Conservation (phyloP, 78 protist species). For the Cavenderia fasciculata region DNA sequence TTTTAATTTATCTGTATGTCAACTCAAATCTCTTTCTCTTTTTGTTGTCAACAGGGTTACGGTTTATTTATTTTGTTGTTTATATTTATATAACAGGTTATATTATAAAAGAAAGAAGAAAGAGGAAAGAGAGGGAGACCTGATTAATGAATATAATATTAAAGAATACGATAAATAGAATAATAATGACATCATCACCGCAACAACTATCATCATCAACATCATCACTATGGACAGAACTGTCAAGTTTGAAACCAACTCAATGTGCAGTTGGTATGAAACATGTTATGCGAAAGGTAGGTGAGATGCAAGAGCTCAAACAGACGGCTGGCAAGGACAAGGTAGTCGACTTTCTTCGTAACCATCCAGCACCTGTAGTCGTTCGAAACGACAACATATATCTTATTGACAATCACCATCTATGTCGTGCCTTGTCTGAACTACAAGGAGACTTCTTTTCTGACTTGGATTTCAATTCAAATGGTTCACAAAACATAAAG, state of each 20-base stretch:
- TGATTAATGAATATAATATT: too few species aligned
- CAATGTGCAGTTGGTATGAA: slow-evolving; percentile 78
- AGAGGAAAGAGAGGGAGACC: too few species aligned
- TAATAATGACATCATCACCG: too few species aligned
- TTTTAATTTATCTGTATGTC: too few species aligned
- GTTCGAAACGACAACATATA: slow-evolving; percentile 18
- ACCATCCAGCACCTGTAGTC: slow-evolving; percentile 68
- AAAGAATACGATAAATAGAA: too few species aligned
- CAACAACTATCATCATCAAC: too few species aligned
- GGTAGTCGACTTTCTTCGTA: slow-evolving; percentile 21
- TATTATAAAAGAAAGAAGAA: too few species aligned
- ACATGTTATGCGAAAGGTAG: slow-evolving; percentile 51
- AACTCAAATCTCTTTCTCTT: too few species aligned
- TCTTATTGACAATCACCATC: slow-evolving; percentile 72
- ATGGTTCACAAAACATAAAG: neutral
- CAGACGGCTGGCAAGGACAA: slow-evolving; percentile 1
- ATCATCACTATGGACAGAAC: too few species aligned
- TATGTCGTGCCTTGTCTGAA: slow-evolving; percentile 64
- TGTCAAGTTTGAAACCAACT: slow-evolving; percentile 58
- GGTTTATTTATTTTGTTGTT: too few species aligned
- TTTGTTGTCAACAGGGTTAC: too few species aligned
- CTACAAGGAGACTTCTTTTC: slow-evolving; percentile 45
- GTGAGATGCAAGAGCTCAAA: slow-evolving; percentile 28
- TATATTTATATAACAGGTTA: too few species aligned
- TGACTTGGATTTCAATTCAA: slow-evolving; percentile 9